phyloP scores from a whole-genome alignment of 305 asterid genomes.

The Fraxinus greggii region DNA sequence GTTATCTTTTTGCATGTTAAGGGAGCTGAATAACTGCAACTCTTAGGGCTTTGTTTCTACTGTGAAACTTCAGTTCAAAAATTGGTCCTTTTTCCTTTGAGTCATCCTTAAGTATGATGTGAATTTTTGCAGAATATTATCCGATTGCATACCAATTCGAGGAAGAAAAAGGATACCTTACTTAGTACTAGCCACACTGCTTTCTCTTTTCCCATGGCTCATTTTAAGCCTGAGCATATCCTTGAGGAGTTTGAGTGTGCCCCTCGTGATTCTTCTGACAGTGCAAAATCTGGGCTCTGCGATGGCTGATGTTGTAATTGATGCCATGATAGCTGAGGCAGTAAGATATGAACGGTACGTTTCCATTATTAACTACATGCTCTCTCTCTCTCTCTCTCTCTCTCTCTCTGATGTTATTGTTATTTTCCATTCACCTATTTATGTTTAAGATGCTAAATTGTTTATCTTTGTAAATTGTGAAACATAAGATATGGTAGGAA shows the following conservation, averaged over 20 bases:
- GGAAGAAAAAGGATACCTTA: constrained; percentile 87
- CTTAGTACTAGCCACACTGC: constrained; percentile 65
- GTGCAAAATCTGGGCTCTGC: constrained; percentile 92
- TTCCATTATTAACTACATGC: constrained; percentile 8
- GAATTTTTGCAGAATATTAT: constrained; percentile 62
- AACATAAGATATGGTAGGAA: background rate
- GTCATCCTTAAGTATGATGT: constrained; percentile 7
- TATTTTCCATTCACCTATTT: background rate
- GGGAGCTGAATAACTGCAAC: constrained; percentile 2
- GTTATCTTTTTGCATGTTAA: constrained; percentile 7
- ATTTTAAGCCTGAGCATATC: constrained; percentile 50
- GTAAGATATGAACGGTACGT: constrained; percentile 77
- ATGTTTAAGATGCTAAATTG: background rate
- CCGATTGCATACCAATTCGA: constrained; percentile 84
- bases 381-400: background rate
- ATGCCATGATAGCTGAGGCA: constrained; percentile 98
- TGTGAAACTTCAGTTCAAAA: background rate
- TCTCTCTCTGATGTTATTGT: background rate
- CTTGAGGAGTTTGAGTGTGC: constrained; percentile 57
- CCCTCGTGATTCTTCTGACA: constrained; percentile 75
- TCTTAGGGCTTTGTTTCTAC: background rate
- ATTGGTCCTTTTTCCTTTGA: background rate
- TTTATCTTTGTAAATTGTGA: constrained; percentile 1
- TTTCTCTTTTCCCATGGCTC: constrained; percentile 83
- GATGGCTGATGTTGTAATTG: constrained; percentile 97